A percentile compares a stretch with the other conserved stretches of the same genome.
Evolutionary conservation across 169 alveolate genomes (phyloP).

Genomic region (Plasmodium coatneyi): DNA sequence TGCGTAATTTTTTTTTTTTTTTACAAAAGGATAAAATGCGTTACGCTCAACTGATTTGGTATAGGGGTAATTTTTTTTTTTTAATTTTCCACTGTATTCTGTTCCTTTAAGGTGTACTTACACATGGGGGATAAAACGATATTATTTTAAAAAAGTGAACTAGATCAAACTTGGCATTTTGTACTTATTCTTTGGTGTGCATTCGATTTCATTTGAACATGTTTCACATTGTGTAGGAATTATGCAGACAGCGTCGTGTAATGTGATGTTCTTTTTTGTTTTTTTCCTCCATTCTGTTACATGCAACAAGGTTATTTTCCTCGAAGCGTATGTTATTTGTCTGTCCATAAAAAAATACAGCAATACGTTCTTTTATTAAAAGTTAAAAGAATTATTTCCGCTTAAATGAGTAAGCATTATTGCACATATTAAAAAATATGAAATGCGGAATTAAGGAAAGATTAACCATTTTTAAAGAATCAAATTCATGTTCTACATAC

Average conservation of each 20-base stretch:
- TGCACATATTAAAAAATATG: slow-evolving; percentile 5
- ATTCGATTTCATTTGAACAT: neutral
- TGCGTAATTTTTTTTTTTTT: neutral
- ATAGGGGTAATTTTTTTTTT: neutral
- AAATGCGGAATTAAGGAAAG: neutral
- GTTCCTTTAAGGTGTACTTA: slow-evolving; percentile 26
- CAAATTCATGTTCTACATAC: neutral
- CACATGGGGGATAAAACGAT: neutral
- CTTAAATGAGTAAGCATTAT: neutral
- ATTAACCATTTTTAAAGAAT: slow-evolving; percentile 8
- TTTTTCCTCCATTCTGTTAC: neutral
- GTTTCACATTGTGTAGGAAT: neutral
- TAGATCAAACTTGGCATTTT: neutral
- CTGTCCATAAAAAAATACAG: slow-evolving; percentile 4
- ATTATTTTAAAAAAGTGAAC: neutral
- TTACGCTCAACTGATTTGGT: neutral
- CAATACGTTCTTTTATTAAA: neutral
- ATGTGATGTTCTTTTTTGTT: neutral
- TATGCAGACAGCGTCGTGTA: neutral
- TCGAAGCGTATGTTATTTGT: slow-evolving; percentile 12
- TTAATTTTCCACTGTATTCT: neutral
- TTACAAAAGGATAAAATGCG: neutral
- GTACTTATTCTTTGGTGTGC: neutral
- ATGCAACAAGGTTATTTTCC: neutral
- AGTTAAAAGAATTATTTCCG: neutral